Evolutionary conservation across 1,284 basidiomycete genomes (phyloP).

Genomic region (Marasmius sp.): DNA sequence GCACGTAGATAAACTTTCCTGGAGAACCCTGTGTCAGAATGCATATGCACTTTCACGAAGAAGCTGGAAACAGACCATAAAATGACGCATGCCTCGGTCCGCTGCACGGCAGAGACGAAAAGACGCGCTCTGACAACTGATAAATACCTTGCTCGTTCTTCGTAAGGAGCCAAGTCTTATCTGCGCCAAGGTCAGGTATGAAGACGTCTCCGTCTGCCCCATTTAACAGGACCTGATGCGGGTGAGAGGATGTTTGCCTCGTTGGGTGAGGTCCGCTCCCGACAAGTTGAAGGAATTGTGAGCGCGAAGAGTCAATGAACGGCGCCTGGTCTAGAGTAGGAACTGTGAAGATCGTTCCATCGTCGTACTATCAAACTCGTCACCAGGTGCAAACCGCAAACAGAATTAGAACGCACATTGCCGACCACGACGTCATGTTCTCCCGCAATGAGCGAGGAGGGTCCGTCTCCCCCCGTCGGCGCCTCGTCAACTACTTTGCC

Average conservation of each 20-base stretch:
- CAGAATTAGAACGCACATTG: neutral
- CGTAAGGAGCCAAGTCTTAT: neutral
- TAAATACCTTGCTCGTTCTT: neutral
- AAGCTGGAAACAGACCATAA: neutral
- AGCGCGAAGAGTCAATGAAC: neutral
- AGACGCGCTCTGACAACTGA: neutral
- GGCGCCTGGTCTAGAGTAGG: neutral
- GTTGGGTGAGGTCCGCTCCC: neutral
- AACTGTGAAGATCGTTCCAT: neutral
- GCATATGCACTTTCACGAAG: neutral
- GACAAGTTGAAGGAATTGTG: neutral
- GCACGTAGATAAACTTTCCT: neutral
- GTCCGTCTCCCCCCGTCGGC: neutral
- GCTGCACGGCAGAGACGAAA: neutral
- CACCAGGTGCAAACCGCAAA: neutral
- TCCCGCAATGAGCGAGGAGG: neutral
- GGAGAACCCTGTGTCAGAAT: neutral
- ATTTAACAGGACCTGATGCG: neutral
- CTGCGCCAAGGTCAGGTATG: neutral
- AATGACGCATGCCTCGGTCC: neutral
- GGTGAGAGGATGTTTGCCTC: neutral
- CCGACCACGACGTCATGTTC: neutral
- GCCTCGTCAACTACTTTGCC: neutral
- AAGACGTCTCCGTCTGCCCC: neutral
- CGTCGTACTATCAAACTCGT: neutral